These are phyloP conservation scores for Asterionellopsis glacialis DNA, from an alignment of 108 stramenopile species.

Conservation along the genomic window DNA sequence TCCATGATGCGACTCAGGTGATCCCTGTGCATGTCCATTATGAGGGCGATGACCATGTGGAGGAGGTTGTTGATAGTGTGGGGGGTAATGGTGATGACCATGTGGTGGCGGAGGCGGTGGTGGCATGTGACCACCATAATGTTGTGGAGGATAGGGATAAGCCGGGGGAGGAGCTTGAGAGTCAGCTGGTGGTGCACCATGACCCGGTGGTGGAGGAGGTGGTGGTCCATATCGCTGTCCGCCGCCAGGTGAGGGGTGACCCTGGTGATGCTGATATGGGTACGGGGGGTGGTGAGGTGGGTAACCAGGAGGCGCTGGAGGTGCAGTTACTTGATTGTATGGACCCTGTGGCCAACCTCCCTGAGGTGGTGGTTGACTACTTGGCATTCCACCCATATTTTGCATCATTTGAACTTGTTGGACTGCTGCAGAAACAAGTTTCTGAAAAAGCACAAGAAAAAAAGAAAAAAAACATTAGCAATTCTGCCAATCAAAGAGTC, in stretches of 20 bases:
- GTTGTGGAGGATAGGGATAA: constrained; percentile 18
- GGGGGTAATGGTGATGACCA: constrained; percentile 38
- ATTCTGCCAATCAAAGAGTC: too few species aligned
- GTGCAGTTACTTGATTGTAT: constrained; percentile 39
- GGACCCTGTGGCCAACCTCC: constrained; percentile 34
- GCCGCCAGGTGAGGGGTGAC: constrained; percentile 12
- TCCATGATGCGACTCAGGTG: not conserved
- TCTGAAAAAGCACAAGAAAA: constrained; percentile 23
- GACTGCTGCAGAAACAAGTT: constrained; percentile 66
- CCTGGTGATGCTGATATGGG: constrained; percentile 14
- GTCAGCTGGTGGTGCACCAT: constrained; percentile 15
- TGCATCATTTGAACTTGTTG: constrained; percentile 73
- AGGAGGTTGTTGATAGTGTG: constrained; percentile 27
- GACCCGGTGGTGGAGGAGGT: constrained; percentile 17
- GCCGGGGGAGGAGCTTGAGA: constrained; percentile 14
- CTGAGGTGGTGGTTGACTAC: constrained; percentile 29
- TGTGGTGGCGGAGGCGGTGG: constrained; percentile 17
- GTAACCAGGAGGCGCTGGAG: constrained; percentile 12
- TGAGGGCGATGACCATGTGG: constrained; percentile 19
- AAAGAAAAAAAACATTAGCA: constrained; percentile 2
- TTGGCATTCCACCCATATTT: constrained; percentile 43
- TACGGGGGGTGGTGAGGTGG: not conserved
- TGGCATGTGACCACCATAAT: constrained; percentile 31
- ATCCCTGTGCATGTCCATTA: not conserved
- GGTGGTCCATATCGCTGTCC: constrained; percentile 1